These are phyloP conservation scores for Globisporangium apiculatum DNA, from an alignment of 352 stramenopile genomes.

Conservation along the genomic window DNA sequence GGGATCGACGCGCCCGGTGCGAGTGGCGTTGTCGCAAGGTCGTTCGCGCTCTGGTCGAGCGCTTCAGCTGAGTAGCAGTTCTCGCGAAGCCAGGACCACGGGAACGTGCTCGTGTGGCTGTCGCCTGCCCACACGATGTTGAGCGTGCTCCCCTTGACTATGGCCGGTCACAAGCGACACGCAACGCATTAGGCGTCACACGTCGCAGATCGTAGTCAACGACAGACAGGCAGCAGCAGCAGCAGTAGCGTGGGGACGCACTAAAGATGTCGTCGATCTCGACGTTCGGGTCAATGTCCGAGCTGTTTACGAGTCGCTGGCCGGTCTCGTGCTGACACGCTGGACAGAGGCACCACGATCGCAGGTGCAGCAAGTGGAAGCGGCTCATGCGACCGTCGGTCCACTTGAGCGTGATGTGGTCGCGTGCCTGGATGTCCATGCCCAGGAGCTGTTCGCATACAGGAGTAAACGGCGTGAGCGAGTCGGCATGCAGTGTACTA, in stretches of 20 bases:
- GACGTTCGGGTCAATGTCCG: conserved; percentile 43
- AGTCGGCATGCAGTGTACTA: too few relatives aligned
- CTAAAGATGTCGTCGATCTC: conserved; percentile 73
- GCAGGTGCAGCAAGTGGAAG: conserved; percentile 71
- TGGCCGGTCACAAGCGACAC: background rate
- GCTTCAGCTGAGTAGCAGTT: conserved; percentile 66
- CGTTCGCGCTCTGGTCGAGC: conserved; percentile 36
- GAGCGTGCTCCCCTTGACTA: conserved; percentile 65
- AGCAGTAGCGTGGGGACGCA: conserved; percentile 15
- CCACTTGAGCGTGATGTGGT: conserved; percentile 77
- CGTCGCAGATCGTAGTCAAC: too few relatives aligned
- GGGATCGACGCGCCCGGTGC: conserved; percentile 41
- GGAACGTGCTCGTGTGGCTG: conserved; percentile 60
- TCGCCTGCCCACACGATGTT: conserved; percentile 64
- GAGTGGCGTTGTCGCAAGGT: conserved; percentile 43
- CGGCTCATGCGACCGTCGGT: conserved; percentile 59
- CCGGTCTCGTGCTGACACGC: conserved; percentile 69
- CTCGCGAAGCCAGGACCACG: conserved; percentile 61
- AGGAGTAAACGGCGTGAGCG: background rate
- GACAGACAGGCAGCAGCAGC: background rate
- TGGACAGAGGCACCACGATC: conserved; percentile 67
- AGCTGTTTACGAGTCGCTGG: conserved; percentile 73
- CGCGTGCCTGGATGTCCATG: conserved; percentile 62
- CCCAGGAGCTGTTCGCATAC: conserved; percentile 31
- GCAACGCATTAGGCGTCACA: background rate